Conservation (phyloP, 768 basidiomycete species). For the Hygrocybe coccinea region DNA sequence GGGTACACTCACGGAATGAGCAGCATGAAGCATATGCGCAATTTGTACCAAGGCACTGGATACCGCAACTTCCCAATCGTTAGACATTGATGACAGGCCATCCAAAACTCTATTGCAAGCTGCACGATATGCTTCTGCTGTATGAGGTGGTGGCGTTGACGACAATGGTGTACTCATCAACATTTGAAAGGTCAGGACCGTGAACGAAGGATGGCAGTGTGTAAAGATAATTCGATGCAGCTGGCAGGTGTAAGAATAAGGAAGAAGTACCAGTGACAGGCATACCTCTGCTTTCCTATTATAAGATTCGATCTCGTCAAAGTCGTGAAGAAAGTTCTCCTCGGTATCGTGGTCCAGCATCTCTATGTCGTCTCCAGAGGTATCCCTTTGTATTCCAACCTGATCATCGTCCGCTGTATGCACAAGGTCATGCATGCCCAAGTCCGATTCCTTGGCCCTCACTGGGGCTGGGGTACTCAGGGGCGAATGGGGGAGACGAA, state of each 20-base stretch:
- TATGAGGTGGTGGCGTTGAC: slow-evolving; percentile 16
- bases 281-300: slow-evolving; percentile 57
- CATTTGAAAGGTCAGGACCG: slow-evolving; percentile 47
- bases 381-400: no score
- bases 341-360: no score
- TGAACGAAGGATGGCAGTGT: slow-evolving; percentile 40
- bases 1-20: slow-evolving; percentile 37
- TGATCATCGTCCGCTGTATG: no score
- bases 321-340: no score
- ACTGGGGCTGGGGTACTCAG: no score
- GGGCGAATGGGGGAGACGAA: no score
- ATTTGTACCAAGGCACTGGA: slow-evolving; percentile 38
- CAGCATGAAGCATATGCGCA: slow-evolving; percentile 31
- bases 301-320: slow-evolving; percentile 18
- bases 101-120: slow-evolving; percentile 44
- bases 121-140: slow-evolving; percentile 34
- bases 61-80: slow-evolving; percentile 32
- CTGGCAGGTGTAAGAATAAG: slow-evolving; percentile 31
- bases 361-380: no score
- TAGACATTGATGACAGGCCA: slow-evolving; percentile 36
- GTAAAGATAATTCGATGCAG: slow-evolving; percentile 57
- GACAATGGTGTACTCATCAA: slow-evolving; percentile 40
- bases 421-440: background rate
- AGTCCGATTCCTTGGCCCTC: slow-evolving; percentile 15
- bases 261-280: slow-evolving; percentile 5